Conservation (phyloP, 768 basidiomycete genomes). For the Podaxis sp. region DNA sequence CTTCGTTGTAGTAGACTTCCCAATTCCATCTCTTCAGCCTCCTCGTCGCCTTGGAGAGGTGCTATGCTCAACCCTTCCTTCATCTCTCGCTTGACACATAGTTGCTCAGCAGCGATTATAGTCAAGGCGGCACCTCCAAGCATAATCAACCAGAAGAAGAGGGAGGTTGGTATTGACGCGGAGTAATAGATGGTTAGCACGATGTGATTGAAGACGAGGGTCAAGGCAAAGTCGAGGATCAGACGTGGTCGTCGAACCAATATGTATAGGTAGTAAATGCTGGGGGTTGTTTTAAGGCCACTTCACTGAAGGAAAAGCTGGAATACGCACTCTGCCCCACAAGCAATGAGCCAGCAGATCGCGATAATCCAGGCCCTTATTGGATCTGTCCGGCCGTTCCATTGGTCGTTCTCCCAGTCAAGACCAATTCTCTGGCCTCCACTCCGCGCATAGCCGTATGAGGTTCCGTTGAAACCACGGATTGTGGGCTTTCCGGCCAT, state of each 20-base stretch:
- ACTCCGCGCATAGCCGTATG: conserved; percentile 76
- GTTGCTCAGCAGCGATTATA: conserved; percentile 83
- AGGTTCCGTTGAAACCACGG: conserved; percentile 59
- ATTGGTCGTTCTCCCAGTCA: conserved; percentile 51
- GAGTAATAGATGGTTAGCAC: conserved; percentile 94
- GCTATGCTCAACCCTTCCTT: conserved; percentile 69
- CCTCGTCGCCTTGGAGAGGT: conserved; percentile 48
- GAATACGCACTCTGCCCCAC: conserved; percentile 76
- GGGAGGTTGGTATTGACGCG: conserved; percentile 76
- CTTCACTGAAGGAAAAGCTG: conserved; percentile 4
- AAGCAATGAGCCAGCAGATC: conserved; percentile 81
- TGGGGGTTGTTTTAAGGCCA: conserved; percentile 17
- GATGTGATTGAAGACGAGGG: conserved; percentile 88
- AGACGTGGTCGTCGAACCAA: conserved; percentile 90
- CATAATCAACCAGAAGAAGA: conserved; percentile 91
- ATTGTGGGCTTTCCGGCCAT: conserved; percentile 86
- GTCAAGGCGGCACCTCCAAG: conserved; percentile 68
- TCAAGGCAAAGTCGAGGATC: conserved; percentile 92
- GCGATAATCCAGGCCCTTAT: conserved; percentile 90
- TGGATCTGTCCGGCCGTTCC: conserved; percentile 74
- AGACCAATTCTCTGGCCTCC: conserved; percentile 74
- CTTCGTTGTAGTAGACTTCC: conserved; percentile 35
- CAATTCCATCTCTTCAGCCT: conserved; percentile 62
- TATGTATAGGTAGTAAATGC: conserved; percentile 80
- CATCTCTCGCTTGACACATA: conserved; percentile 92